A percentile compares a stretch with the other conserved stretches of the same genome.
phyloP scores from a whole-genome alignment of 2,329 filamentous ascomycete species.

The Pseudogymnoascus sp. region DNA sequence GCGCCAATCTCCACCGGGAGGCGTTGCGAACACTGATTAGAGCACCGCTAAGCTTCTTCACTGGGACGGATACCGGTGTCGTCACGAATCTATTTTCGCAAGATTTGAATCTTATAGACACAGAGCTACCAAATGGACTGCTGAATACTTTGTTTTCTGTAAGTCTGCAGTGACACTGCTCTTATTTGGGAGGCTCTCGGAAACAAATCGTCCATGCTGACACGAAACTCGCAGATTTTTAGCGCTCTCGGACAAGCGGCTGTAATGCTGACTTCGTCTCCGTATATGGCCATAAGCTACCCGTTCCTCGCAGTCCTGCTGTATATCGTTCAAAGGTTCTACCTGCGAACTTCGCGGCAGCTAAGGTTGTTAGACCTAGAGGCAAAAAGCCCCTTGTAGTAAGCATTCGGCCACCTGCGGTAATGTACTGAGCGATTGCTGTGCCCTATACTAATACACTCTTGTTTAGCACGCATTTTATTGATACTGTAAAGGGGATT shows the following conservation, averaged over 20 bases:
- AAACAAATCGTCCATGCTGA: not conserved
- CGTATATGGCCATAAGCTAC: conserved; percentile 10
- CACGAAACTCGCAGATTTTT: not conserved
- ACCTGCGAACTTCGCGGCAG: conserved; percentile 39
- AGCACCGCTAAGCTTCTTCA: conserved; percentile 37
- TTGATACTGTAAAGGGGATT: conserved; percentile 35
- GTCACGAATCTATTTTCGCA: conserved; percentile 42
- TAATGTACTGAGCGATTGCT: not conserved
- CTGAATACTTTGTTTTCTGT: conserved; percentile 12
- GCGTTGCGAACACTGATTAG: conserved; percentile 19
- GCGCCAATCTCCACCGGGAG: conserved; percentile 21
- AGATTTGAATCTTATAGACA: conserved; percentile 27
- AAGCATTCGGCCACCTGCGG: not conserved
- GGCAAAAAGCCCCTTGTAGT: conserved; percentile 33
- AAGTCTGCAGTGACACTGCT: not conserved
- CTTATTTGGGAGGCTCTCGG: not conserved
- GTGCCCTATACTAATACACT: not conserved
- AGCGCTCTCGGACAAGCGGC: not conserved
- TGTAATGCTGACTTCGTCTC: not conserved
- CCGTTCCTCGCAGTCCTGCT: conserved; percentile 1
- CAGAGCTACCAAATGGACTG: conserved; percentile 15
- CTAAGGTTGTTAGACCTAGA: conserved; percentile 40
- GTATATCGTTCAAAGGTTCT: conserved; percentile 31
- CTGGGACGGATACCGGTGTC: conserved; percentile 37
- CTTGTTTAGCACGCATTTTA: conserved; percentile 28